Evolutionary conservation across 1,139 yeast genomes (phyloP).

Genomic region (Zygosaccharomyces pseudobailii): DNA sequence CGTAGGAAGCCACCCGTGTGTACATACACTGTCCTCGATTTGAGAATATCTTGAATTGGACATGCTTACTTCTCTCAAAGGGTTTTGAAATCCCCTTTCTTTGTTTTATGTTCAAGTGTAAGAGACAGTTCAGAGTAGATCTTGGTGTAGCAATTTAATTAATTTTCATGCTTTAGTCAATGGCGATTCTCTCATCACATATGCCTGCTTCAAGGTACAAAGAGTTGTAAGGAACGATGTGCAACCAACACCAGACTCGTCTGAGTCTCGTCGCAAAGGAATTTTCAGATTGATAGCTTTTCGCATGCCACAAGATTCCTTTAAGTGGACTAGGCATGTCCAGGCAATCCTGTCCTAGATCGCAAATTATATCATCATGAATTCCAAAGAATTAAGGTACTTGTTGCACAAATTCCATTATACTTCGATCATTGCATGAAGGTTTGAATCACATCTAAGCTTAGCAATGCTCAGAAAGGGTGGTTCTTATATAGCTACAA

Average conservation of each 20-base stretch:
- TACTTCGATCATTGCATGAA: background rate
- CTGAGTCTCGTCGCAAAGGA: slow-evolving; percentile 8
- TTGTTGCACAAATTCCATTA: slow-evolving; percentile 1
- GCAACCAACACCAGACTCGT: slow-evolving; percentile 10
- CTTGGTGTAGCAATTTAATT: slow-evolving; percentile 35
- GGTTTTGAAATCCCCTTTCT: background rate
- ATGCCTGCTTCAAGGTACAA: background rate
- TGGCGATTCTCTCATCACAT: slow-evolving; percentile 37
- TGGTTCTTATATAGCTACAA: too few species aligned
- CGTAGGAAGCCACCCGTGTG: background rate
- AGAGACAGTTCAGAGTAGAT: slow-evolving; percentile 35
- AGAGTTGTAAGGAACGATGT: background rate
- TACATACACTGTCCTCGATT: slow-evolving; percentile 36
- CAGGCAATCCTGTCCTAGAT: slow-evolving; percentile 43
- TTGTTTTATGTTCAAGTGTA: background rate
- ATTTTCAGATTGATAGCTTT: slow-evolving; percentile 29
- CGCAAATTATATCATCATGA: slow-evolving; percentile 64
- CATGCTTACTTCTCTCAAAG: slow-evolving; percentile 28
- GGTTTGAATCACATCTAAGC: accelerated
- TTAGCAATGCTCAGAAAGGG: too few species aligned
- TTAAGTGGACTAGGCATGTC: slow-evolving; percentile 46
- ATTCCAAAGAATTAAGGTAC: background rate
- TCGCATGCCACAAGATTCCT: slow-evolving; percentile 40
- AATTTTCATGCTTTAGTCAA: slow-evolving; percentile 32
- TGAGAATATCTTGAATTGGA: slow-evolving; percentile 41